phyloP scores from a whole-genome alignment of 257 asterid species.

The Galeopsis tetrahit region DNA sequence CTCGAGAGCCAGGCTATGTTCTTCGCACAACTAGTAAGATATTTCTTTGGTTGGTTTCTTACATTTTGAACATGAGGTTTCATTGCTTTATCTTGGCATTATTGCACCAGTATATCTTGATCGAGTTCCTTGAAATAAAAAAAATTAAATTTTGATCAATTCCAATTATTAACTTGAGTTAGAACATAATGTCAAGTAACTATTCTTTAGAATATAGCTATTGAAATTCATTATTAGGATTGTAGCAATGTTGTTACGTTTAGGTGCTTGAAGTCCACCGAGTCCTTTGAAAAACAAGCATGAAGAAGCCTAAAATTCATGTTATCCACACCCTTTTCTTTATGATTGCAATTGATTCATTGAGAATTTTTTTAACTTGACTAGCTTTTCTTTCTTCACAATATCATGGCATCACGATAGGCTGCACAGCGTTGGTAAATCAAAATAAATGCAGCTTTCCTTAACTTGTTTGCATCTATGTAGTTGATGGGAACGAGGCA shows the following conservation, averaged over 20 bases:
- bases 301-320: too few species aligned
- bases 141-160: background rate
- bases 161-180: background rate
- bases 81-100: background rate
- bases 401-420: background rate
- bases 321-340: too few species aligned
- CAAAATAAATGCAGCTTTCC: background rate
- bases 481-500: conserved; percentile 87
- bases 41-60: conserved; percentile 15
- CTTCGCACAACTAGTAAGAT: conserved; percentile 79
- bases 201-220: background rate
- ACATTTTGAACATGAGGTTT: background rate
- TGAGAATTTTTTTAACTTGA: background rate
- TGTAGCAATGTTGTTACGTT: background rate
- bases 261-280: background rate
- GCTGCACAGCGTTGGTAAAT: background rate
- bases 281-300: background rate
- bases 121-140: background rate
- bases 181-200: background rate
- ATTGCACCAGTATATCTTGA: background rate
- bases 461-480: conserved; percentile 26
- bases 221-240: conserved; percentile 4
- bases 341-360: background rate
- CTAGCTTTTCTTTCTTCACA: background rate
- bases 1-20: conserved; percentile 65